These are phyloP conservation scores for Paratinospora sagittata DNA, from an alignment of 164 flowering plant species.

Conservation along the genomic window DNA sequence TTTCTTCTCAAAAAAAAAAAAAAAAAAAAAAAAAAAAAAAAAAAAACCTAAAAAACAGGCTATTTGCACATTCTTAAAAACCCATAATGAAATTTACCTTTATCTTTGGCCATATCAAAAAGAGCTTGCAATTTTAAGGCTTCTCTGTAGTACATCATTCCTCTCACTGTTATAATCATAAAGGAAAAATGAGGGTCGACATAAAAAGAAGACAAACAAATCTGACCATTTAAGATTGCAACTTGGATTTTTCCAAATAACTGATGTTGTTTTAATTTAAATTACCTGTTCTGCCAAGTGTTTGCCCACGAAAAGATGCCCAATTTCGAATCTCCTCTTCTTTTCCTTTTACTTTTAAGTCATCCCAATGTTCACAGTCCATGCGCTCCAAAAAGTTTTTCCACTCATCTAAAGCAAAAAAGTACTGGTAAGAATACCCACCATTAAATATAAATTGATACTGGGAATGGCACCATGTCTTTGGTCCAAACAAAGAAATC, in stretches of 20 bases:
- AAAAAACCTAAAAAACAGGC: too few species aligned
- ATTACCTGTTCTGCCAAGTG: slow-evolving; percentile 78
- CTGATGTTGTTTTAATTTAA: background rate
- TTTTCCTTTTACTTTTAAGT: slow-evolving; percentile 23
- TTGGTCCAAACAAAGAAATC: slow-evolving; percentile 3
- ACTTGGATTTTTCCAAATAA: background rate
- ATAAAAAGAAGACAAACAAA: background rate
- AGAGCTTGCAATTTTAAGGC: slow-evolving; percentile 88
- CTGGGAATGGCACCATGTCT: background rate
- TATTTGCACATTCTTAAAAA: background rate
- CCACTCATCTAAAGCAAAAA: slow-evolving; percentile 69
- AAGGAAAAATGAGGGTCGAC: background rate
- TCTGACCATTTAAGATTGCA: background rate
- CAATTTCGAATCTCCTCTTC: slow-evolving; percentile 66
- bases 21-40: too few species aligned
- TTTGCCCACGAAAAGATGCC: slow-evolving; percentile 90
- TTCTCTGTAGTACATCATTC: slow-evolving; percentile 94
- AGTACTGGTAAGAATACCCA: background rate
- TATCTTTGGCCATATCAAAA: slow-evolving; percentile 81
- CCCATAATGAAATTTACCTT: slow-evolving; percentile 34
- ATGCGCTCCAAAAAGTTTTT: slow-evolving; percentile 83
- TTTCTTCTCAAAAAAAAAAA: too few species aligned
- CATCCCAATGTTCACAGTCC: slow-evolving; percentile 47
- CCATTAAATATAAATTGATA: slow-evolving; percentile 4
- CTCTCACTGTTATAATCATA: slow-evolving; percentile 54